phyloP scores from a whole-genome alignment of 1,139 yeast genomes.

The Scheffersomyces insectosa region DNA sequence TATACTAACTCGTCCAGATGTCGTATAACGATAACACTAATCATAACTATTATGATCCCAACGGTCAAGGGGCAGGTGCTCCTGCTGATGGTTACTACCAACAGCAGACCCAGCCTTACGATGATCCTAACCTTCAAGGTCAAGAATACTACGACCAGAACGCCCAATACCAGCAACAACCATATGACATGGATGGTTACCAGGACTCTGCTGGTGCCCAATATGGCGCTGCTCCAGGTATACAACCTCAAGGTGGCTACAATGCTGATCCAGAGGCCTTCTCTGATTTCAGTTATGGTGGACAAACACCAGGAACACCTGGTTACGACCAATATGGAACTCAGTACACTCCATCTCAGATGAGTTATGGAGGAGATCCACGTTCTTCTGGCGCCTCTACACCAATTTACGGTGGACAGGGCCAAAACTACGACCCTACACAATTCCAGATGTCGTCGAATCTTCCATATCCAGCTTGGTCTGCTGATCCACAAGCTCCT shows the following conservation, averaged over 20 bases:
- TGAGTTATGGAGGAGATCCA: conserved; percentile 75
- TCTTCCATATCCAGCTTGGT: conserved; percentile 94
- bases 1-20: conserved; percentile 38
- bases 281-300: conserved; percentile 69
- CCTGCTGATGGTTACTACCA: conserved; percentile 49
- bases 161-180: conserved; percentile 55
- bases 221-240: conserved; percentile 28
- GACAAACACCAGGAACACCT: conserved; percentile 66
- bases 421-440: conserved; percentile 65
- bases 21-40: conserved; percentile 51
- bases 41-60: conserved; percentile 50
- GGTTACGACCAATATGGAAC: conserved; percentile 79
- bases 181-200: conserved; percentile 50
- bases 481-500: conserved; percentile 85
- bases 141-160: conserved; percentile 48
- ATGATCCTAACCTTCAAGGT: conserved; percentile 21
- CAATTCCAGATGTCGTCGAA: conserved; percentile 60
- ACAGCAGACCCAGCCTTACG: conserved; percentile 44
- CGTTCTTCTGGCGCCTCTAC: conserved; percentile 94
- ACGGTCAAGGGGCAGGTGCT: conserved; percentile 37
- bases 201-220: conserved; percentile 32
- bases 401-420: conserved; percentile 77
- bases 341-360: conserved; percentile 78
- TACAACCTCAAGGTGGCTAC: conserved; percentile 40
- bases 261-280: conserved; percentile 72